phyloP scores from a whole-genome alignment of 441 rosid species.

The Pelargonium cotyledonis region DNA sequence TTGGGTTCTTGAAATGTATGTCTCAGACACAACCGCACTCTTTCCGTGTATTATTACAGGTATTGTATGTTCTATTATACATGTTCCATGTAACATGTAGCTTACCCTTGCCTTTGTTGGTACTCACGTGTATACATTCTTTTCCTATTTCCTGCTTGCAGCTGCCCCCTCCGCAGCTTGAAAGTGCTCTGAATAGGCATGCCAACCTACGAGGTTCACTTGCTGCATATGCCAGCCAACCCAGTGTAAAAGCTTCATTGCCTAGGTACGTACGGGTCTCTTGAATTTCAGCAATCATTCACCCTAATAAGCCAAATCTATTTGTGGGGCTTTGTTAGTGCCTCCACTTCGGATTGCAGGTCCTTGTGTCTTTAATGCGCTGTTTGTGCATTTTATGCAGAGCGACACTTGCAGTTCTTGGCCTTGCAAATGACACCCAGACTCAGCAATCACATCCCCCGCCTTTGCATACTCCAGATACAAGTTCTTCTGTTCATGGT shows the following conservation, averaged over 20 bases:
- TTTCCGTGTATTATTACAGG: slow-evolving; percentile 47
- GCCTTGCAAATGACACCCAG: slow-evolving; percentile 48
- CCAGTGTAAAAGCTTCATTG: slow-evolving; percentile 53
- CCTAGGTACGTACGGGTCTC: slow-evolving; percentile 48
- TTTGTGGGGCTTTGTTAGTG: too few relatives aligned
- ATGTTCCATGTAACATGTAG: too few relatives aligned
- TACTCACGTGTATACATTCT: neutral
- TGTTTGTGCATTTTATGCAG: slow-evolving; percentile 32
- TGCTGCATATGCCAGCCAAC: slow-evolving; percentile 64
- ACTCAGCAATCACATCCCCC: slow-evolving; percentile 32
- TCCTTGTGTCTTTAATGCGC: neutral
- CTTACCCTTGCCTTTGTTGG: neutral
- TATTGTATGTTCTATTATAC: slow-evolving; percentile 8
- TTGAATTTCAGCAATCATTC: neutral
- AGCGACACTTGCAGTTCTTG: slow-evolving; percentile 61
- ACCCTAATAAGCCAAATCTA: too few relatives aligned
- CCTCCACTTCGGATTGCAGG: too few relatives aligned
- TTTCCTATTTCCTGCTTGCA: slow-evolving; percentile 34
- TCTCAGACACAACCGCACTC: slow-evolving; percentile 97
- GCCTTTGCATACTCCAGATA: slow-evolving; percentile 47
- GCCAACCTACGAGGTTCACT: slow-evolving; percentile 64
- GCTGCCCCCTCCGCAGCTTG: slow-evolving; percentile 86
- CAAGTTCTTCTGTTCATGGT: slow-evolving; percentile 52
- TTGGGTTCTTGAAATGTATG: slow-evolving; percentile 91
- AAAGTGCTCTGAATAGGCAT: slow-evolving; percentile 70